Conservation (phyloP, 208 protist species). For the Blechomonas ayalai region DNA sequence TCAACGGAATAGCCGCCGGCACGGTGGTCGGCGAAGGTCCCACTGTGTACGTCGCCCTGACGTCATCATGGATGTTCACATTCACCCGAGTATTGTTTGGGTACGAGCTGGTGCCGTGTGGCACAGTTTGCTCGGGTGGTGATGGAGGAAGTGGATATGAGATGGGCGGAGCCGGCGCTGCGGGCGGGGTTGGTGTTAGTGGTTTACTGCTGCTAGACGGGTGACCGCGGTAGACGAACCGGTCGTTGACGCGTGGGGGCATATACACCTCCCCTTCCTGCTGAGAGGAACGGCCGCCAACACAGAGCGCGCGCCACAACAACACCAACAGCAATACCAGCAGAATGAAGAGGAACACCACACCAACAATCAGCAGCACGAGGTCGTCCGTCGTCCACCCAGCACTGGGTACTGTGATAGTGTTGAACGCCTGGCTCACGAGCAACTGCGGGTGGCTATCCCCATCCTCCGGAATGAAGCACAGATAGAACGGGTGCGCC, state of each 20-base stretch:
- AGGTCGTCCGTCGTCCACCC: conserved; percentile 50
- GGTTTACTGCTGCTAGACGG: neutral
- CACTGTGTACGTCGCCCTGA: no score
- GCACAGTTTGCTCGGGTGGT: neutral
- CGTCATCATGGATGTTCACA: no score
- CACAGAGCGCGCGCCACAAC: conserved; percentile 55
- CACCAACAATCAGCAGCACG: conserved; percentile 66
- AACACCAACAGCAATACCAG: conserved; percentile 54
- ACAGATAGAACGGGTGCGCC: conserved; percentile 36
- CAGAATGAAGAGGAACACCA: conserved; percentile 67
- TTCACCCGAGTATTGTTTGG: no score
- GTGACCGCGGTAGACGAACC: conserved; percentile 33
- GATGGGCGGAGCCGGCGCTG: neutral
- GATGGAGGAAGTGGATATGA: neutral
- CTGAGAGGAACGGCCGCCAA: conserved; percentile 2
- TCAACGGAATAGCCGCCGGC: no score
- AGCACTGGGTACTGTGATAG: neutral
- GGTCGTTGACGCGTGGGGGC: conserved; percentile 64
- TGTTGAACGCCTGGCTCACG: conserved; percentile 10
- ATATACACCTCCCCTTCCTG: conserved; percentile 24
- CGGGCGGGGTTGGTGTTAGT: conserved; percentile 1
- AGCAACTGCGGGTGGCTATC: conserved; percentile 26
- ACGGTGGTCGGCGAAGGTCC: no score
- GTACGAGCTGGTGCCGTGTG: no score
- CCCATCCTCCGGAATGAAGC: conserved; percentile 56